Evolutionary conservation across 305 asterid species (phyloP), one percentile per base, ranked within the genome.

Genomic region (Rubia peregrina): DNA sequence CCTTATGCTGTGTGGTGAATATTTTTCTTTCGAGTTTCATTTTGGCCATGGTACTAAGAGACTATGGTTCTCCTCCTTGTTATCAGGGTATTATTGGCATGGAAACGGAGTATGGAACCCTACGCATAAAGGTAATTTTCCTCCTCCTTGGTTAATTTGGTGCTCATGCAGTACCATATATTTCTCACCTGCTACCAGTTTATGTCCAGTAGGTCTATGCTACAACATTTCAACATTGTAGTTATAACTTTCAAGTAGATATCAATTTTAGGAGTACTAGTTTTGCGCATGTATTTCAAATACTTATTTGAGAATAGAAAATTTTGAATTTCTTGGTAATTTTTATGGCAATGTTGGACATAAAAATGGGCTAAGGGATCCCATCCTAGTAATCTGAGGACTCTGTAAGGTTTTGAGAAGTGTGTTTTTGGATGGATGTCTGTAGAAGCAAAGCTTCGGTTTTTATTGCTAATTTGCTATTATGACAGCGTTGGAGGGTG

Each of bases 31-130:
- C 9, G 41, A 19, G 4, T 68, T n/a, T 68, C 33, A 26, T 56
- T 67, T 19, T 59, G 22, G 36, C n/a, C 22, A n/a, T 66, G n/a
- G 42, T 19, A 55, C 14, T 11, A 24, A n/a, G 24, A 53, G 12
- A 38, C 46, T 49, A 55, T 71, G 43, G 62, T 68, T 71, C 62
- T 48, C 16, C 41, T 63, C 30, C 9, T 67, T 64, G 76, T 56
- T 68, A 44, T 69, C 75, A 90, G 97, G 97, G 97, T 61, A 90
- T 89, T 57, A 76, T 90, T 73, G 92, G 87, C 24, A 69, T 89
- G 73, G 92, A 83, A 74, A 90, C 97, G 42, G 88, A 89, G 72
- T 59, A 90, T 70, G 96, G 97, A 49, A 82, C 85, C 67, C 85
- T 90, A 71, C 96, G 82, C 79, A 81, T 90, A 75, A 90, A 87